phyloP scores from a whole-genome alignment of 306 rosid species.

The Castanea sativa region DNA sequence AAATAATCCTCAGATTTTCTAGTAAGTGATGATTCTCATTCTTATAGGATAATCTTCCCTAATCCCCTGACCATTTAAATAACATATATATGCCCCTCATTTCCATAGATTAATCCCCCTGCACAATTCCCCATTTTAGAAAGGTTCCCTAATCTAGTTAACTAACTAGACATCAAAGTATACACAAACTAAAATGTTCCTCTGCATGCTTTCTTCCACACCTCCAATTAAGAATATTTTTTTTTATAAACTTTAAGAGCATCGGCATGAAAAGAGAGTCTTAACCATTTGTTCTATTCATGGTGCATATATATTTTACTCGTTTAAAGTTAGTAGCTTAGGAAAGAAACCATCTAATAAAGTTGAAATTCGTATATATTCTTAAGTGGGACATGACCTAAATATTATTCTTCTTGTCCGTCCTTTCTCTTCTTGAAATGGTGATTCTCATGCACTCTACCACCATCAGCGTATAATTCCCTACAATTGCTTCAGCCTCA shows the following conservation, averaged over 20 bases:
- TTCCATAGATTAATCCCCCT: background rate
- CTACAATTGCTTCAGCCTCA: conserved; percentile 42
- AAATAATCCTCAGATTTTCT: background rate
- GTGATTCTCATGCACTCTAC: conserved; percentile 46
- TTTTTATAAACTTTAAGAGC: too few relatives aligned
- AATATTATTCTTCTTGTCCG: conserved; percentile 35
- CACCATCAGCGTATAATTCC: conserved; percentile 17
- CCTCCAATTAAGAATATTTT: too few relatives aligned
- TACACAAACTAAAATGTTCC: too few relatives aligned
- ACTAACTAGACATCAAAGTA: too few relatives aligned
- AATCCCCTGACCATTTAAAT: background rate
- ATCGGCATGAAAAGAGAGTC: background rate
- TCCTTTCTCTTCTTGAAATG: conserved; percentile 45
- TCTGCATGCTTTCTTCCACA: too few relatives aligned
- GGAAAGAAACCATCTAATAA: conserved; percentile 14
- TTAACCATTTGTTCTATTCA: background rate
- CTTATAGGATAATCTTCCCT: conserved; percentile 9
- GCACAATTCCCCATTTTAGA: background rate
- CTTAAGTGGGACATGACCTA: conserved; percentile 41
- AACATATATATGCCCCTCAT: background rate
- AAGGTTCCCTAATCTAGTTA: background rate
- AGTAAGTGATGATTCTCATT: background rate
- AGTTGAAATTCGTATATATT: conserved; percentile 42
- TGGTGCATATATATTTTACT: background rate
- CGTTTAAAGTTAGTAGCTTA: conserved; percentile 12